phyloP scores from a whole-genome alignment of 805 yeast genomes.

The Saturnispora ahearnii region DNA sequence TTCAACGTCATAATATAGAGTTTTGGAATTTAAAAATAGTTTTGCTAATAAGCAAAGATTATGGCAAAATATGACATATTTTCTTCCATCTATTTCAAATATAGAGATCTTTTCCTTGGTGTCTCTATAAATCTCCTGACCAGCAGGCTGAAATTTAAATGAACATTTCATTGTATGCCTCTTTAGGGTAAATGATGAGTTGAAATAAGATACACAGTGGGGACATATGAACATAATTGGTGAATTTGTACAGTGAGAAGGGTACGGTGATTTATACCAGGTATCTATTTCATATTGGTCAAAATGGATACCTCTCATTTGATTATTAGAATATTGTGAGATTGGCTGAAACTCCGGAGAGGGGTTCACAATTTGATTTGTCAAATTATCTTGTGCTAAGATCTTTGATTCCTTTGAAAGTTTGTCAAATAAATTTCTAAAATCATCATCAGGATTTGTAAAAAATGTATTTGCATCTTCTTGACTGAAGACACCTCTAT shows the following conservation, averaged over 20 bases:
- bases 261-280: slow-evolving; percentile 92
- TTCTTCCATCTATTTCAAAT: slow-evolving; percentile 91
- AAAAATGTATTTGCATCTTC: slow-evolving; percentile 50
- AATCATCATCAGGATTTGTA: slow-evolving; percentile 47
- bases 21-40: slow-evolving; percentile 80
- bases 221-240: slow-evolving; percentile 70
- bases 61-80: slow-evolving; percentile 75
- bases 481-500: slow-evolving; percentile 52
- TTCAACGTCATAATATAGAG: slow-evolving; percentile 89
- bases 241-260: slow-evolving; percentile 67
- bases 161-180: slow-evolving; percentile 75
- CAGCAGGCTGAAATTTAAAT: slow-evolving; percentile 66
- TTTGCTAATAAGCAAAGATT: slow-evolving; percentile 85
- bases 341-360: not conserved
- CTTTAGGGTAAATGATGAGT: slow-evolving; percentile 52
- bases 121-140: slow-evolving; percentile 81
- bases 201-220: slow-evolving; percentile 72
- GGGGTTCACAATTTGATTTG: not conserved
- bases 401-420: slow-evolving; percentile 32
- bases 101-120: slow-evolving; percentile 47
- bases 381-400: slow-evolving; percentile 26
- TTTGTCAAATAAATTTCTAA: slow-evolving; percentile 31
- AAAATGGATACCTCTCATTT: slow-evolving; percentile 35
- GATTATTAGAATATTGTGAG: slow-evolving; percentile 6
- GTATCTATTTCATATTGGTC: slow-evolving; percentile 71